These are phyloP conservation scores for Paramecium primaurelia DNA, from an alignment of 73 alveolate genomes.

Conservation along the genomic window DNA sequence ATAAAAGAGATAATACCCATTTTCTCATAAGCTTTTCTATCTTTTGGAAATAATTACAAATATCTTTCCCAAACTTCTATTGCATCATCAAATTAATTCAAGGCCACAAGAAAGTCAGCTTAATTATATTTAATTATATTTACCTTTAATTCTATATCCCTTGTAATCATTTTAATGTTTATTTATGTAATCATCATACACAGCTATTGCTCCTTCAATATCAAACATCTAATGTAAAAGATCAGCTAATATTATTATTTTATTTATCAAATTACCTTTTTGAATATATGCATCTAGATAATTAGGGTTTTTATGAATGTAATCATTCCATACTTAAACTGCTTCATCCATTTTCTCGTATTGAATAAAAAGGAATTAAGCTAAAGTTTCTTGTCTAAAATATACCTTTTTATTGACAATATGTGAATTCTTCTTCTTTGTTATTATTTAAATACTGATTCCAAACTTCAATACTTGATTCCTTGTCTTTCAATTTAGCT, in stretches of 20 bases:
- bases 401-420: not conserved
- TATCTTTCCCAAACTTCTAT: conserved; percentile 2
- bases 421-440: not conserved
- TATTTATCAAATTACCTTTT: not conserved
- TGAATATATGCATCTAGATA: not conserved
- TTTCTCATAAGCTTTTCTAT: conserved; percentile 5
- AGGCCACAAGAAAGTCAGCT: conserved; percentile 12
- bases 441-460: not conserved
- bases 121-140: not conserved
- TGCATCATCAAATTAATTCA: conserved; percentile 16
- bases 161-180: not conserved
- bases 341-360: not conserved
- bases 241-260: not conserved
- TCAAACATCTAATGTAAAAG: not conserved
- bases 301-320: not conserved
- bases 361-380: not conserved
- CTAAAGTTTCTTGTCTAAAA: not conserved
- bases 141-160: not conserved
- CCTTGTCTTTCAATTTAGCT: not conserved
- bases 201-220: not conserved
- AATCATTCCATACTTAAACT: not conserved
- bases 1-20: not conserved
- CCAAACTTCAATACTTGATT: not conserved
- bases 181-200: not conserved
- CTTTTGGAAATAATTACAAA: not conserved